These are phyloP conservation scores for Cordyceps cicadae DNA, from an alignment of 2,329 filamentous ascomycete genomes.

Conservation along the genomic window DNA sequence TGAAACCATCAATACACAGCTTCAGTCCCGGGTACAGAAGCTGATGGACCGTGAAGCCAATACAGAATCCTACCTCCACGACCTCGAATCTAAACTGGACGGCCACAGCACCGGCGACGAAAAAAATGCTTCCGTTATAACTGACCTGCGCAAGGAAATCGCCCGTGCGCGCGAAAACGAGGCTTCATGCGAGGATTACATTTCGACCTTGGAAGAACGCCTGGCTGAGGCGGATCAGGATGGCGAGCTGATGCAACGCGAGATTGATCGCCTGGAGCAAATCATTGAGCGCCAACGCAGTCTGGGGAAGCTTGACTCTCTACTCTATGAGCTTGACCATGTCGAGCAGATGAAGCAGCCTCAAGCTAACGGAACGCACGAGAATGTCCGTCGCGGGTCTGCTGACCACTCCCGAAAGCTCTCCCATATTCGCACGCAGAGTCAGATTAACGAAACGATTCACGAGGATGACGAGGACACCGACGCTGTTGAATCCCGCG, in stretches of 20 bases:
- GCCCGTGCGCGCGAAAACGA: conserved; percentile 83
- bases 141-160: conserved; percentile 86
- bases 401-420: conserved; percentile 46
- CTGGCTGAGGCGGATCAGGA: conserved; percentile 95
- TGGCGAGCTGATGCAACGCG: conserved; percentile 90
- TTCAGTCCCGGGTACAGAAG: conserved; percentile 86
- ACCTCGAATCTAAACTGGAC: conserved; percentile 83
- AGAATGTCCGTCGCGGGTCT: conserved; percentile 32
- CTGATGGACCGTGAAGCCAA: conserved; percentile 82
- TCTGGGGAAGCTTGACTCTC: conserved; percentile 85
- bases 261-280: conserved; percentile 88
- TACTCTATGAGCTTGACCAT: conserved; percentile 82
- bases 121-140: conserved; percentile 76
- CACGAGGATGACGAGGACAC: conserved; percentile 43
- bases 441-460: conserved; percentile 46
- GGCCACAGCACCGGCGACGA: conserved; percentile 87
- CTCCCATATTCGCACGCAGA: conserved; percentile 39
- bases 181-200: conserved; percentile 86
- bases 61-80: conserved; percentile 87
- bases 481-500: conserved; percentile 20
- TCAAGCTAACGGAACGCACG: conserved; percentile 26
- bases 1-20: conserved; percentile 83
- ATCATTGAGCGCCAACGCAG: conserved; percentile 93
- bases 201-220: conserved; percentile 90
- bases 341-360: conserved; percentile 50